Conservation (phyloP, 2,329 filamentous ascomycete species). For the Apiospora marii region DNA sequence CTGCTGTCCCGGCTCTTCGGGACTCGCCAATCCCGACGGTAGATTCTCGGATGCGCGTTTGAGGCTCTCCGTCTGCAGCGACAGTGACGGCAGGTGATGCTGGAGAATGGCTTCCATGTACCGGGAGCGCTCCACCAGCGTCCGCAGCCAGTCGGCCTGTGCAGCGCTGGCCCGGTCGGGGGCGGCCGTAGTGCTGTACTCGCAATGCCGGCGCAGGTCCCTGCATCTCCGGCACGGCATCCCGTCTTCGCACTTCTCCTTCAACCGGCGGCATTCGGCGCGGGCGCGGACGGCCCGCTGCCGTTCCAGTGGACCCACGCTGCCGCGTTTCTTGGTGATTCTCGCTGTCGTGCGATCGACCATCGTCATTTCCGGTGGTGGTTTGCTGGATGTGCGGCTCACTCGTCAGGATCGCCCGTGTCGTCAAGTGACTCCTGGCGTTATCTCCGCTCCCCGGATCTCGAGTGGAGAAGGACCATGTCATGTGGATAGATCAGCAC, state of each 20-base stretch:
- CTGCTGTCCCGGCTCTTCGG: neutral
- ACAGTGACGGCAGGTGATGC: conserved; percentile 40
- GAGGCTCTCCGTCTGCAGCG: conserved; percentile 18
- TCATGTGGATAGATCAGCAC: neutral
- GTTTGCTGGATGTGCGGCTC: neutral
- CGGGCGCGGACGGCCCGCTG: conserved; percentile 20
- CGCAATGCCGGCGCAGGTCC: conserved; percentile 58
- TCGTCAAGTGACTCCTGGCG: neutral
- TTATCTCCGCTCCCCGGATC: conserved; percentile 1
- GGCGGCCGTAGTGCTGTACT: conserved; percentile 50
- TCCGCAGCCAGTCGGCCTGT: conserved; percentile 11
- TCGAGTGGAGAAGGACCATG: neutral
- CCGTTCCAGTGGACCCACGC: neutral
- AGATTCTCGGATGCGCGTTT: conserved; percentile 12
- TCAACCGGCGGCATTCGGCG: conserved; percentile 55
- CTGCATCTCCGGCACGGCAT: conserved; percentile 61
- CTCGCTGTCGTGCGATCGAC: neutral
- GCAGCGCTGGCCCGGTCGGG: conserved; percentile 35
- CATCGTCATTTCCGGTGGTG: conserved; percentile 10
- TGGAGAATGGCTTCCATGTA: conserved; percentile 30
- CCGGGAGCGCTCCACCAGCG: conserved; percentile 16
- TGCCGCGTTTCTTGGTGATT: conserved; percentile 9
- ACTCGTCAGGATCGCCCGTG: neutral
- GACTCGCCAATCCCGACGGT: neutral
- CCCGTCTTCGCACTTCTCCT: conserved; percentile 65